Percentiles rank a stretch among this genome's conserved stretches.
Evolutionary conservation across 164 flowering plant species (phyloP).

Genomic region (grape (Vitis vinifera)): DNA sequence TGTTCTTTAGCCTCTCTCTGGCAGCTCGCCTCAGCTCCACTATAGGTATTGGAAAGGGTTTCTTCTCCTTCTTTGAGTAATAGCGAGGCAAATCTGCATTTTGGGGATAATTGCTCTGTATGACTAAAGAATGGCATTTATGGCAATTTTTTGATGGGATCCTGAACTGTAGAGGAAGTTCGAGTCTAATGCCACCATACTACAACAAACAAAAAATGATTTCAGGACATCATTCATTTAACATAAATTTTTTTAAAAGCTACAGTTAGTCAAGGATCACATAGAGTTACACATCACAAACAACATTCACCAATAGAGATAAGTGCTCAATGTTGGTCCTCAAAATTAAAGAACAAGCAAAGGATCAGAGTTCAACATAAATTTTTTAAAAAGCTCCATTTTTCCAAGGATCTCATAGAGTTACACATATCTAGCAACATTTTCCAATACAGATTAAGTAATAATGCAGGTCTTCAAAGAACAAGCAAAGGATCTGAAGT

Average conservation of each 20-base stretch:
- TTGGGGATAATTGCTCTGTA: slow-evolving; percentile 64
- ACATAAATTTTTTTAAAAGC: neutral
- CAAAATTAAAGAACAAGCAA: too few species aligned
- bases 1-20: slow-evolving; percentile 74
- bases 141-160: slow-evolving; percentile 19
- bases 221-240: neutral
- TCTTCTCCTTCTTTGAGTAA: slow-evolving; percentile 78
- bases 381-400: too few species aligned
- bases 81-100: slow-evolving; percentile 82
- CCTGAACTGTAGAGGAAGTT: slow-evolving; percentile 27
- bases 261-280: neutral
- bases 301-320: neutral
- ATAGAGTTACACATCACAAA: neutral
- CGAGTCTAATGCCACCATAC: slow-evolving; percentile 28
- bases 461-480: too few species aligned
- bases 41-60: slow-evolving; percentile 86
- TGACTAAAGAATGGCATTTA: slow-evolving; percentile 24
- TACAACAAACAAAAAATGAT: slow-evolving; percentile 30
- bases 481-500: too few species aligned
- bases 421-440: too few species aligned
- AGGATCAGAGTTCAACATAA: too few species aligned
- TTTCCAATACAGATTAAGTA: too few species aligned
- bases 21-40: slow-evolving; percentile 90
- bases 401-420: too few species aligned
- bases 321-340: too few species aligned